These are phyloP conservation scores for Penicillium subrubescens DNA, from an alignment of 495 filamentous ascomycete species.

Conservation along the genomic window DNA sequence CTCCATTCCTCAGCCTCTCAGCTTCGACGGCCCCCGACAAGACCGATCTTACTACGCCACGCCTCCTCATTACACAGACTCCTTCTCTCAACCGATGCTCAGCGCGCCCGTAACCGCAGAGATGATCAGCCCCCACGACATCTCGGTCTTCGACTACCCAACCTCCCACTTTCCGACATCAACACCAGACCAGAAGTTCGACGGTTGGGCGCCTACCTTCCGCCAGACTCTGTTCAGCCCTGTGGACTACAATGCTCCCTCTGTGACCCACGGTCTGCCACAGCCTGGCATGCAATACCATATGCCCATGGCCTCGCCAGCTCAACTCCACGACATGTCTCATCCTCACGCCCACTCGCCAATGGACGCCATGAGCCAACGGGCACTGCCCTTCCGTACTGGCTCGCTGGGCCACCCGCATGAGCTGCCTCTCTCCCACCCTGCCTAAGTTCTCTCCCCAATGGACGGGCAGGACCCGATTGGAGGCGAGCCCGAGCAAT, in stretches of 20 bases:
- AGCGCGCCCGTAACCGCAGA: constrained; percentile 33
- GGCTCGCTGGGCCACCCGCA: constrained; percentile 38
- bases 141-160: constrained; percentile 39
- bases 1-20: constrained; percentile 36
- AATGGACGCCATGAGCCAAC: constrained; percentile 25
- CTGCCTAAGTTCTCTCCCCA: constrained; percentile 18
- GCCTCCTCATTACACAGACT: constrained; percentile 39
- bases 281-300: constrained; percentile 35
- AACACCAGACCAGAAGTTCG: constrained; percentile 33
- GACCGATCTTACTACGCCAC: constrained; percentile 37
- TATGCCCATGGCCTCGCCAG: constrained; percentile 33
- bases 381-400: constrained; percentile 34
- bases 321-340: constrained; percentile 36
- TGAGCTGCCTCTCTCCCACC: constrained; percentile 28
- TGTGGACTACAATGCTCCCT: constrained; percentile 34
- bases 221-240: constrained; percentile 44
- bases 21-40: constrained; percentile 35
- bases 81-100: constrained; percentile 37
- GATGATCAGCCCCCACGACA: constrained; percentile 38
- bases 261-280: constrained; percentile 28
- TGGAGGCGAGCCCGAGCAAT: constrained; percentile 4
- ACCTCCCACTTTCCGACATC: constrained; percentile 31
- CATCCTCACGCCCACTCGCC: constrained; percentile 24
- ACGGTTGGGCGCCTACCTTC: constrained; percentile 43
- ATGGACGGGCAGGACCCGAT: constrained; percentile 29